Evolutionary conservation across 495 filamentous ascomycete genomes (phyloP), one percentile per base, ranked within the genome.

Genomic region (Pseudotulostoma volvatum): DNA sequence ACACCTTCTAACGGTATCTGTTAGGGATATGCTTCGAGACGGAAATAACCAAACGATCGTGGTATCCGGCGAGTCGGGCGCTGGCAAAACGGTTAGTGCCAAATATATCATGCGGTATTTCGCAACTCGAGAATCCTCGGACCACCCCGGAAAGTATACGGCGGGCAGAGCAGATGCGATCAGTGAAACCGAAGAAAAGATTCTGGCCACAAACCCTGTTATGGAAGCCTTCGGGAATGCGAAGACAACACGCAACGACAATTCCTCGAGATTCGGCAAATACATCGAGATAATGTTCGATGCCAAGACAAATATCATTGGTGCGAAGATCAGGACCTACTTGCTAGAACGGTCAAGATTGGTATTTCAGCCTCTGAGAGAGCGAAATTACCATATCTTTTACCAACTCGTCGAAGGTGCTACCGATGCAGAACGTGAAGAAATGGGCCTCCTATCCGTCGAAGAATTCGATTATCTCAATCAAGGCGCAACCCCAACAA

Each of bases 101-200:
- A 99, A 99, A 57, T 99, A 99, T 57, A 96, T 99, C 52, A 99
- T 99, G 90, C 70, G 90, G 50, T 99, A 99, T 64, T 99, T 99
- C 60, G 92, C 90, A 41, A 99, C 92, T 23, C 74, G 93, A 64
- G 87, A 96, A 64, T 81, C 88, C 1, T 84, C 92, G 32, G 87
- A 90, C 44, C 81, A 83, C 50, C 81, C 86, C 14, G 77, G 81
- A 19, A 79, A 77, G 47, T 77, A 82, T 53, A 67, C 68, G 16
- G 88, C 77, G 57, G 81, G 79, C 49, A 74, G 81, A 45, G 68
- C 74, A 25, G 92, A 95, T 49, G 63, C 79, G 34, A 99, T 96
- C 77, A 95, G 86, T 57, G 85, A 95, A 62, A 99, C 90, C 3
- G 90, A 99, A 56, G 90, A 96, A 61, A 85, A 88, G 49, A 99